Evolutionary conservation across 371 early-diverging fungal genomes (phyloP).

Genomic region (Actinomortierella wolfii): DNA sequence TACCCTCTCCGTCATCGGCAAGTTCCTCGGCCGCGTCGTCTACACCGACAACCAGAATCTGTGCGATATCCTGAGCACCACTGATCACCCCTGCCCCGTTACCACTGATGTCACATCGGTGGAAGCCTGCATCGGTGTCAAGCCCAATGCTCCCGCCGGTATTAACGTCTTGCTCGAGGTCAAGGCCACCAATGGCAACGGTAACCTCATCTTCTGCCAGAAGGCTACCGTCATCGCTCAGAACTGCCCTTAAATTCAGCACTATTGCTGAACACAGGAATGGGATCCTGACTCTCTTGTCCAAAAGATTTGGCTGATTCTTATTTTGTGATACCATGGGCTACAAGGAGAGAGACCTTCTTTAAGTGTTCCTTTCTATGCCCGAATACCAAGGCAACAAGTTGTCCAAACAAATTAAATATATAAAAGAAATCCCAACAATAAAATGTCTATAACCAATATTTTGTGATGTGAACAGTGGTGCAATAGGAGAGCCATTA

Average conservation of each 20-base stretch:
- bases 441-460: no score
- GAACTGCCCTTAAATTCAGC: constrained; percentile 16
- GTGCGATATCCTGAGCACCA: constrained; percentile 9
- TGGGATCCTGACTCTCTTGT: no score
- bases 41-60: constrained; percentile 24
- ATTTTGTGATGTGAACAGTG: no score
- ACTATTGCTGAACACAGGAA: no score
- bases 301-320: no score
- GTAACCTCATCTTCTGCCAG: constrained; percentile 29
- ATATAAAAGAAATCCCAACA: no score
- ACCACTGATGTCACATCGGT: constrained; percentile 6
- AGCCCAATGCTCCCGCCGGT: constrained; percentile 10
- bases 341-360: no score
- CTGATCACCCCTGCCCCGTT: constrained; percentile 17
- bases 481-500: no score
- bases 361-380: no score
- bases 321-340: no score
- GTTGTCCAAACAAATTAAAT: no score
- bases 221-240: constrained; percentile 15
- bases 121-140: constrained; percentile 15
- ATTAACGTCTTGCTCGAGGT: constrained; percentile 13
- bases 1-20: constrained; percentile 7
- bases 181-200: constrained; percentile 32
- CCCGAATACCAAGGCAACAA: no score
- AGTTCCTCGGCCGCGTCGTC: constrained; percentile 19